Conservation (phyloP, 2,329 filamentous ascomycete species). For the Trichoderma pleuroti region DNA sequence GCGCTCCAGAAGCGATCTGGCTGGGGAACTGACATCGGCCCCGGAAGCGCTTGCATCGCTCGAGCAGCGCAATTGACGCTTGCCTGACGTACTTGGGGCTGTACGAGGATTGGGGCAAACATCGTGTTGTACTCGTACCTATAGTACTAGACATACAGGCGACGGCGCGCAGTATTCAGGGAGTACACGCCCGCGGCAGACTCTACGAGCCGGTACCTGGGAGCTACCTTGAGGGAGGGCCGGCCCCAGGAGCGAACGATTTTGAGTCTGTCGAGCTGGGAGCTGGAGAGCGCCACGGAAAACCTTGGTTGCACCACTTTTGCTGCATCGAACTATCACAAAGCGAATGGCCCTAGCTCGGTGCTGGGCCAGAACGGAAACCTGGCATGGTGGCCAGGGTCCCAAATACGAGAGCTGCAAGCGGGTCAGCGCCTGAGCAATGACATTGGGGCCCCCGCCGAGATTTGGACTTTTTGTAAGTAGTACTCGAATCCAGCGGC, state of each 20-base stretch:
- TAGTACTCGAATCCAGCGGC: not conserved
- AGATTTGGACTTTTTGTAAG: not conserved
- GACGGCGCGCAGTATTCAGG: not conserved
- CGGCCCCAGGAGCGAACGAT: not conserved
- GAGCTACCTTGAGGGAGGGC: not conserved
- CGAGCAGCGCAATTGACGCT: conserved; percentile 16
- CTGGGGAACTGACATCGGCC: conserved; percentile 4
- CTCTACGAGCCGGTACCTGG: not conserved
- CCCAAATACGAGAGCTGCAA: conserved; percentile 18
- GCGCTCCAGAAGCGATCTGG: not conserved
- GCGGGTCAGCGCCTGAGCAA: not conserved
- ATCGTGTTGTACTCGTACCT: not conserved
- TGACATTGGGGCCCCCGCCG: conserved; percentile 7
- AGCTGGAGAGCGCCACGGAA: conserved; percentile 10
- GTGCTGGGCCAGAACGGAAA: not conserved
- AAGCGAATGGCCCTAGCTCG: not conserved
- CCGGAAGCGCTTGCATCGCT: conserved; percentile 17
- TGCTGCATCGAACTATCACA: not conserved
- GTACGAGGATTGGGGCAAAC: conserved; percentile 1
- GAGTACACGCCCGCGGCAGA: not conserved
- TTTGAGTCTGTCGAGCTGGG: not conserved
- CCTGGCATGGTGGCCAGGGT: not conserved
- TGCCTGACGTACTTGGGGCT: conserved; percentile 16
- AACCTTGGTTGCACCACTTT: conserved; percentile 4
- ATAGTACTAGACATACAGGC: too few species aligned